Evolutionary conservation across 1,139 yeast species (phyloP).

Genomic region (Hemisphaericaspora xylanilytica): DNA sequence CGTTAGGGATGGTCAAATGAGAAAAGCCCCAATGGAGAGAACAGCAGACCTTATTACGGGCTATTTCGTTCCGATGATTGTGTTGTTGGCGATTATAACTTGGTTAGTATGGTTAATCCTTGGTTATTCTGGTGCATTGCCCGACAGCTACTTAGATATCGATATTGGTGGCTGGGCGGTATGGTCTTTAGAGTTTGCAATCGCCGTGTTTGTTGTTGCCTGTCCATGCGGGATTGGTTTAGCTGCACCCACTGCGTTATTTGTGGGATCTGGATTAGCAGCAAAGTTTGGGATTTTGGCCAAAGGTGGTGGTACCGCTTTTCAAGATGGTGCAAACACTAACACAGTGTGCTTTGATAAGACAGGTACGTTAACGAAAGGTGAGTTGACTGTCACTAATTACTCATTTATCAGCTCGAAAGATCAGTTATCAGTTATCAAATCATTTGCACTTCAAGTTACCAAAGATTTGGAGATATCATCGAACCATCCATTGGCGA

Average conservation of each 20-base stretch:
- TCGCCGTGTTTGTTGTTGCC: constrained; percentile 68
- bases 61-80: constrained; percentile 68
- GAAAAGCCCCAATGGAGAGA: constrained; percentile 73
- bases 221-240: constrained; percentile 51
- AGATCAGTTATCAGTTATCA: constrained; percentile 18
- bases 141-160: constrained; percentile 54
- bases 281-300: constrained; percentile 67
- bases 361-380: constrained; percentile 76
- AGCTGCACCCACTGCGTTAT: constrained; percentile 49
- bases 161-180: constrained; percentile 74
- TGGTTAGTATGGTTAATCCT: constrained; percentile 69
- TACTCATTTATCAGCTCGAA: constrained; percentile 23
- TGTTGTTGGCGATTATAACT: constrained; percentile 56
- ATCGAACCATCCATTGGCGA: constrained; percentile 72
- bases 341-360: constrained; percentile 74
- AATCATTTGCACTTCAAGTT: constrained; percentile 40
- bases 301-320: constrained; percentile 80
- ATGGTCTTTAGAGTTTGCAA: constrained; percentile 76
- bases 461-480: constrained; percentile 60
- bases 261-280: constrained; percentile 48
- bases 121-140: constrained; percentile 55
- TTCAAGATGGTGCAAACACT: constrained; percentile 69
- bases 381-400: constrained; percentile 58
- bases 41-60: constrained; percentile 71
- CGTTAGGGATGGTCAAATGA: constrained; percentile 71